Evolutionary conservation across 139 green algal genomes (phyloP).

Genomic region (Micromonas commoda): DNA sequence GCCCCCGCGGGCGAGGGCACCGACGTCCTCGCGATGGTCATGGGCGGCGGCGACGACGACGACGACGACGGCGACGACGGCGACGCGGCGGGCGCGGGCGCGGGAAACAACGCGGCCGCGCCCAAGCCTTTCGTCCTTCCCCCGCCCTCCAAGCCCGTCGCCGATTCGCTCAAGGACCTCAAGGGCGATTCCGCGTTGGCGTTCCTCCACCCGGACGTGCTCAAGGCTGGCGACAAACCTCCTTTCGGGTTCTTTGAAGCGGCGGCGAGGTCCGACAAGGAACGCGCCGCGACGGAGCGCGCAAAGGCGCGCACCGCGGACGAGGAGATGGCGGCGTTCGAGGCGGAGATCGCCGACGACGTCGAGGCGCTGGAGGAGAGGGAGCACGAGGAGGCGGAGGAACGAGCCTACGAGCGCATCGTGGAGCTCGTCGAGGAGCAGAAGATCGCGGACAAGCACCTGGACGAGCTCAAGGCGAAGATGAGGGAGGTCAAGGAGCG

Average conservation of each 20-base stretch:
- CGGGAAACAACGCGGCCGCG: background rate
- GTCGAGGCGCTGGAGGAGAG: background rate
- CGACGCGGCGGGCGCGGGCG: background rate
- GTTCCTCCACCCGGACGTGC: too few species aligned
- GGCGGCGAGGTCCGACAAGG: background rate
- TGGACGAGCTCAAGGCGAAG: conserved; percentile 7
- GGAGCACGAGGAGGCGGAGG: conserved; percentile 10
- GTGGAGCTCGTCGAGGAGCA: background rate
- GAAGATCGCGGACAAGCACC: background rate
- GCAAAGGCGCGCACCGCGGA: background rate
- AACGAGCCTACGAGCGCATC: background rate
- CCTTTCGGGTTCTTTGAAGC: background rate
- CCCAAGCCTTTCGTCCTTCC: background rate
- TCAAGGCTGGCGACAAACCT: too few species aligned
- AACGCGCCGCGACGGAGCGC: background rate
- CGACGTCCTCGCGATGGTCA: too few species aligned
- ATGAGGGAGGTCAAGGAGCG: background rate
- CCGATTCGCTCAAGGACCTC: too few species aligned
- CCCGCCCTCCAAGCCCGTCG: too few species aligned
- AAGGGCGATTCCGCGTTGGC: too few species aligned
- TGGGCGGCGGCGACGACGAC: background rate
- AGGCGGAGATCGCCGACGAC: background rate
- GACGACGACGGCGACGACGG: background rate
- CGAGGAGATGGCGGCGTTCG: background rate
- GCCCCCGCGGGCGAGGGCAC: too few species aligned